Evolutionary conservation across 1,284 basidiomycete genomes (phyloP), one percentile per base, ranked within the genome.

Genomic region (Apiotrichum gracile): DNA sequence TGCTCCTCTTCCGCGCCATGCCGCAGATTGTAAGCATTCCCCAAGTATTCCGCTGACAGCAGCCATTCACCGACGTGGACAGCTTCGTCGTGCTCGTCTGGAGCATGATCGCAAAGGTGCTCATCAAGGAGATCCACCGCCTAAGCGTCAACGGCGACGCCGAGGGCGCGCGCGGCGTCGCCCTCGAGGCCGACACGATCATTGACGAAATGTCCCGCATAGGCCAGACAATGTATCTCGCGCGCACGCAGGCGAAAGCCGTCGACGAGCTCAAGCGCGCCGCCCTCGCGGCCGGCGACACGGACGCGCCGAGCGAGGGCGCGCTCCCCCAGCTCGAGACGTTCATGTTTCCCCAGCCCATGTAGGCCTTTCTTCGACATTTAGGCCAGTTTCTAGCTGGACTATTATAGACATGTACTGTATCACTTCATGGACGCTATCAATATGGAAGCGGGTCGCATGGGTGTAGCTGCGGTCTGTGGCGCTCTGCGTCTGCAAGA

Each of bases 41-140:
- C 17, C 25, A 3, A 17, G 16, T 4, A 5, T 14, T 22, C 13
- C 33, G 14, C 39, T 34, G 27, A 47, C 51, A 42, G 1, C 43
- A 72, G 68, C 64, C 68, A 1, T 58, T 63, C 39, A 57, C 61
- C 1, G 71, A 71, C 39, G 64, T 69, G 25, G 71, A 73, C 40
- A 63, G 66, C 12, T 68, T 70, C 49, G 54, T 64, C 7, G 54
- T 69, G 14, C 57, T 70, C 25, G 64, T 72, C 17, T 73, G 70
- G 71, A 65, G 65, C 47, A 64, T 73, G 61, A 61, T 70, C 17
- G 61, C 63, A 29, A 69, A 69, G 49, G 54, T 63, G 1, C 52
- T 73, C 27, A 54, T 70, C 53, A 72, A 72, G 54, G 71, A 73
- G 56, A 47, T 65, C 38, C 62, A 67, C 37, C 58, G 71, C 27